Percentiles rank a stretch among this genome's conserved stretches.
Conservation (phyloP, 1,139 yeast species). For the Zhuliangozyma parablackwelliae region DNA sequence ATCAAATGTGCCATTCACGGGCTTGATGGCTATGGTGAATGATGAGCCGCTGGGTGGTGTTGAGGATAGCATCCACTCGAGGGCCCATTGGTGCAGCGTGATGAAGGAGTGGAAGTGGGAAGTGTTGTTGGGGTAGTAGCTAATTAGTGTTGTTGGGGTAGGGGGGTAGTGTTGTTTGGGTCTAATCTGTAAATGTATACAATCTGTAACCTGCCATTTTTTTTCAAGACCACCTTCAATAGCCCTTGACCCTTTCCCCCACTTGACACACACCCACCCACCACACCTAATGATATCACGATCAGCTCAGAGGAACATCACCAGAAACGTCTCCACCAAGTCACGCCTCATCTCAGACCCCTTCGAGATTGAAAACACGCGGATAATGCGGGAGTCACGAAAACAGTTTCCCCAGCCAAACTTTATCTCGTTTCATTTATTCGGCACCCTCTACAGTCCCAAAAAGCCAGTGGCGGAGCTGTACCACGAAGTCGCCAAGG, state of each 20-base stretch:
- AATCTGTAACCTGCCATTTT: no score
- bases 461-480: slow-evolving; percentile 48
- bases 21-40: slow-evolving; percentile 41
- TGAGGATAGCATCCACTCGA: slow-evolving; percentile 44
- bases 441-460: slow-evolving; percentile 61
- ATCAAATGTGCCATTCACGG: slow-evolving; percentile 21
- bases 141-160: no score
- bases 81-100: slow-evolving; percentile 64
- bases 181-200: no score
- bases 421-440: slow-evolving; percentile 61
- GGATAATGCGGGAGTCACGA: slow-evolving; percentile 27
- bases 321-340: not conserved
- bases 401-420: slow-evolving; percentile 38
- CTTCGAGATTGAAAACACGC: slow-evolving; percentile 19
- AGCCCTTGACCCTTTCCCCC: no score
- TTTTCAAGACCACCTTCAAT: no score
- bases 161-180: no score
- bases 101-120: slow-evolving; percentile 80
- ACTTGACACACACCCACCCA: not conserved
- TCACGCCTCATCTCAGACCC: slow-evolving; percentile 24
- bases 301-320: not conserved
- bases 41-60: slow-evolving; percentile 20
- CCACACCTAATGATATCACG: not conserved
- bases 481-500: slow-evolving; percentile 45
- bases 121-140: slow-evolving; percentile 41